These are phyloP conservation scores for Suillus subalutaceus DNA, from an alignment of 768 basidiomycete species.

Conservation along the genomic window DNA sequence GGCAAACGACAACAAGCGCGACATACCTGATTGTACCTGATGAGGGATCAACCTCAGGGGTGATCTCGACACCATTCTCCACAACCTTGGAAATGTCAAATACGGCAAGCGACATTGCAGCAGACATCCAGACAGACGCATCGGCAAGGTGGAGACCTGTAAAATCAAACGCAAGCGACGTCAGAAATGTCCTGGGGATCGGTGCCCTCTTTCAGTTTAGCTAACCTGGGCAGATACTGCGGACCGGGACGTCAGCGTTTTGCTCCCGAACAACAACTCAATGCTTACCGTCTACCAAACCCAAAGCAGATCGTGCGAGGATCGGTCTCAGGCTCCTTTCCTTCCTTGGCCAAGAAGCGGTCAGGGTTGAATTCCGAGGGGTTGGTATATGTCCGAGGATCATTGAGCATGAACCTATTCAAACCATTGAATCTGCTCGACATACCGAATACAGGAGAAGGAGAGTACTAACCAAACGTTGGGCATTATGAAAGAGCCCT, in stretches of 20 bases:
- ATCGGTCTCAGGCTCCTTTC: constrained; percentile 50
- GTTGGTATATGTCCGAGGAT: constrained; percentile 46
- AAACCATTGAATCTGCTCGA: not conserved
- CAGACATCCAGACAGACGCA: constrained; percentile 41
- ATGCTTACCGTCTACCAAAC: constrained; percentile 61
- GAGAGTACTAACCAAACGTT: constrained; percentile 23
- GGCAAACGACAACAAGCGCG: too few species aligned
- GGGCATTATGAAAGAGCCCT: constrained; percentile 35
- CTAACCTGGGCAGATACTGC: constrained; percentile 34
- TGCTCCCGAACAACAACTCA: constrained; percentile 11
- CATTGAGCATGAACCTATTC: constrained; percentile 35
- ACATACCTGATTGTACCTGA: constrained; percentile 58
- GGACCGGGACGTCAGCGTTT: constrained; percentile 9
- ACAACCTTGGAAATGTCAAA: constrained; percentile 44
- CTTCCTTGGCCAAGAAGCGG: constrained; percentile 49
- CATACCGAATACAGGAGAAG: constrained; percentile 8
- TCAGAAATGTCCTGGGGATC: constrained; percentile 18
- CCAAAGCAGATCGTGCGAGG: constrained; percentile 68
- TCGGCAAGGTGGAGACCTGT: constrained; percentile 50
- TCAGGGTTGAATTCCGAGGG: constrained; percentile 63
- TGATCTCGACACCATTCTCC: constrained; percentile 43
- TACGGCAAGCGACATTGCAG: constrained; percentile 42
- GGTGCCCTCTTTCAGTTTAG: not conserved
- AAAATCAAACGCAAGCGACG: constrained; percentile 19
- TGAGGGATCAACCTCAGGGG: constrained; percentile 54